Percentiles rank a stretch among this genome's conserved stretches.
Evolutionary conservation across 306 rosid genomes (phyloP).

Genomic region (Gastrolobium villosum): DNA sequence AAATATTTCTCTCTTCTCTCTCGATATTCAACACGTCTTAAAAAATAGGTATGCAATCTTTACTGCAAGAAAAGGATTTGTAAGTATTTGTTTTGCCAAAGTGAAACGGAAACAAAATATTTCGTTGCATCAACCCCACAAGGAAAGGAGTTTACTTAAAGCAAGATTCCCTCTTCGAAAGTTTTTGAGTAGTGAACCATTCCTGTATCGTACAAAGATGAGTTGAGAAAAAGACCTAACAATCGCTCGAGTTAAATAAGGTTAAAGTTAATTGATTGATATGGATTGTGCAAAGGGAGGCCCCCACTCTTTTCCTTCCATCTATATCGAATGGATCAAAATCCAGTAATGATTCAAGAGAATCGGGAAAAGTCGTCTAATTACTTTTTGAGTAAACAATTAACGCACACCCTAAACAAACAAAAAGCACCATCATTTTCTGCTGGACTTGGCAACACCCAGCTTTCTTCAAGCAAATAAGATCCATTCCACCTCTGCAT

Average conservation of each 20-base stretch:
- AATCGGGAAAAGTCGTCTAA: slow-evolving; percentile 46
- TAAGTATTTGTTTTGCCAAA: background rate
- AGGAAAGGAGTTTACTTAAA: background rate
- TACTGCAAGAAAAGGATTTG: background rate
- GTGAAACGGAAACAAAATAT: background rate
- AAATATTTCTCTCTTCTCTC: no score
- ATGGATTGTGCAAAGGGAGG: slow-evolving; percentile 6
- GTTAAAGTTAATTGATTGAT: slow-evolving; percentile 17
- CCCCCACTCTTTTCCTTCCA: slow-evolving; percentile 36
- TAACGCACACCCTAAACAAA: slow-evolving; percentile 49
- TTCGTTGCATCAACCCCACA: background rate
- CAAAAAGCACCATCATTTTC: slow-evolving; percentile 61
- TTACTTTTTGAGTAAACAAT: slow-evolving; percentile 49
- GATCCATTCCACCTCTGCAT: slow-evolving; percentile 54
- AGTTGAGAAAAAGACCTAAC: slow-evolving; percentile 8
- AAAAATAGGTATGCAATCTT: background rate
- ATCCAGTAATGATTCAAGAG: slow-evolving; percentile 58
- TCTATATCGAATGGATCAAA: slow-evolving; percentile 52
- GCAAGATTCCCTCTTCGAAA: background rate
- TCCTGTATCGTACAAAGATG: slow-evolving; percentile 15
- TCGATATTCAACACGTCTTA: no score
- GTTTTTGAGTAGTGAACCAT: background rate
- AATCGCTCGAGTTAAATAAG: slow-evolving; percentile 26
- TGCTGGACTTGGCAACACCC: slow-evolving; percentile 53
- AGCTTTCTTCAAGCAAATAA: slow-evolving; percentile 59